These are phyloP conservation scores for Rhynchosporium graminicola DNA, from an alignment of 2,329 filamentous ascomycete species.

Conservation along the genomic window DNA sequence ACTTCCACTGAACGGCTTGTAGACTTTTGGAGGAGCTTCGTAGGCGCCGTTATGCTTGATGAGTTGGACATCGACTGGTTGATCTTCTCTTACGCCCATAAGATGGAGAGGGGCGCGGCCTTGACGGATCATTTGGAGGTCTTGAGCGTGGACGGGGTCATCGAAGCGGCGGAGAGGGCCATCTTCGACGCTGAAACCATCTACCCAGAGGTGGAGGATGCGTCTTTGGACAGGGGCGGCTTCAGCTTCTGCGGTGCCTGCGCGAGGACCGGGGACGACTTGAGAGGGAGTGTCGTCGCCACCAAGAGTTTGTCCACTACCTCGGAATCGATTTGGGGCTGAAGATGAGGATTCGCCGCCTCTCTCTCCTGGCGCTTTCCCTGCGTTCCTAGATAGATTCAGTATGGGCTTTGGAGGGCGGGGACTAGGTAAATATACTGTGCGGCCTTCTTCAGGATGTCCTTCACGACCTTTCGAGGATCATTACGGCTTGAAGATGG, in stretches of 20 bases:
- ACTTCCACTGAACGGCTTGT: constrained; percentile 71
- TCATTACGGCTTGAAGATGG: constrained; percentile 48
- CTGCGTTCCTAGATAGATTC: constrained; percentile 54
- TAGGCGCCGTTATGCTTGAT: constrained; percentile 73
- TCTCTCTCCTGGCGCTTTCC: constrained; percentile 50
- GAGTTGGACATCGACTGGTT: constrained; percentile 78
- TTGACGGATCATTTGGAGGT: constrained; percentile 73
- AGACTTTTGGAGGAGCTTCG: constrained; percentile 70
- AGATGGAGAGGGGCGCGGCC: constrained; percentile 77
- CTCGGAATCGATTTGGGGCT: constrained; percentile 60
- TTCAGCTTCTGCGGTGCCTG: constrained; percentile 32
- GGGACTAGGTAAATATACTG: constrained; percentile 46
- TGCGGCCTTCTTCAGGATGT: constrained; percentile 65
- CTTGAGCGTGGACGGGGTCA: constrained; percentile 71
- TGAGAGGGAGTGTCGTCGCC: constrained; percentile 74
- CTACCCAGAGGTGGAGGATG: constrained; percentile 76
- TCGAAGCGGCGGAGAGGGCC: constrained; percentile 77
- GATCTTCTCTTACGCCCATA: constrained; percentile 73
- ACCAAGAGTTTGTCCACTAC: constrained; percentile 73
- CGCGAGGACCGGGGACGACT: constrained; percentile 61
- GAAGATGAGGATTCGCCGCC: constrained; percentile 53
- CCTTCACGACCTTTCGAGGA: constrained; percentile 58
- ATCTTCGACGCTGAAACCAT: constrained; percentile 85
- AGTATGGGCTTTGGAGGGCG: constrained; percentile 15
- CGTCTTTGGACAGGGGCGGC: constrained; percentile 55